phyloP scores from a whole-genome alignment of 139 green algal species.

The Diplosphaera chodatii region DNA sequence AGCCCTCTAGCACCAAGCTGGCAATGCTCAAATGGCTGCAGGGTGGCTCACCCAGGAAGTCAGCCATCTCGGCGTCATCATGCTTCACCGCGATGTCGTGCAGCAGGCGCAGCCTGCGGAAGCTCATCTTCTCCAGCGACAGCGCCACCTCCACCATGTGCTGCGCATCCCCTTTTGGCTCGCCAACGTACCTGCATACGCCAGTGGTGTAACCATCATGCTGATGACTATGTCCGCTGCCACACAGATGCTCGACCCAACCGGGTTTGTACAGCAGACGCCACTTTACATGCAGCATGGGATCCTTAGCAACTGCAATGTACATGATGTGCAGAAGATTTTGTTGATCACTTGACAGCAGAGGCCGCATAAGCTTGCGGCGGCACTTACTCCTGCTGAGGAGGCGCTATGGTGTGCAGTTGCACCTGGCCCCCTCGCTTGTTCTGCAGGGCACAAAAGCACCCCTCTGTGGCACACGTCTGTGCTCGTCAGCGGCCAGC shows the following conservation, averaged over 20 bases:
- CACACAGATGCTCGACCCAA: background rate
- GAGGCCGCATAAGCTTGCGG: too few relatives aligned
- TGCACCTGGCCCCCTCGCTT: conserved; percentile 81
- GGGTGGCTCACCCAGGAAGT: conserved; percentile 63
- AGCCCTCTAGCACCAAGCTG: too few relatives aligned
- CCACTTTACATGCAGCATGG: too few relatives aligned
- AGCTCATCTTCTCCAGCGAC: conserved; percentile 64
- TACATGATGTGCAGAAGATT: too few relatives aligned
- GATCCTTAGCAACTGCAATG: too few relatives aligned
- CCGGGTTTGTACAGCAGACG: background rate
- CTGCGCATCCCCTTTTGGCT: conserved; percentile 51
- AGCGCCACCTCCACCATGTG: conserved; percentile 55
- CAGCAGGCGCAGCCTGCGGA: conserved; percentile 60
- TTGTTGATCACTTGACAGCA: too few relatives aligned
- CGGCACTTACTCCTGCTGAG: conserved; percentile 69
- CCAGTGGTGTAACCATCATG: background rate
- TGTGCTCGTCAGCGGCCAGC: too few relatives aligned
- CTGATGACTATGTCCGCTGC: too few relatives aligned
- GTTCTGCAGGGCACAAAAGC: conserved; percentile 52
- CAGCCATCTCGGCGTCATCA: conserved; percentile 47
- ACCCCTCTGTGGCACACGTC: too few relatives aligned
- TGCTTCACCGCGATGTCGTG: conserved; percentile 46
- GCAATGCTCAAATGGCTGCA: too few relatives aligned
- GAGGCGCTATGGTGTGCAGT: conserved; percentile 74
- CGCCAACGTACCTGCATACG: too few relatives aligned